Percentiles rank a stretch among this genome's conserved stretches.
These are phyloP conservation scores for Phaseolus lunatus DNA, from an alignment of 306 rosid genomes.

Conservation along the genomic window DNA sequence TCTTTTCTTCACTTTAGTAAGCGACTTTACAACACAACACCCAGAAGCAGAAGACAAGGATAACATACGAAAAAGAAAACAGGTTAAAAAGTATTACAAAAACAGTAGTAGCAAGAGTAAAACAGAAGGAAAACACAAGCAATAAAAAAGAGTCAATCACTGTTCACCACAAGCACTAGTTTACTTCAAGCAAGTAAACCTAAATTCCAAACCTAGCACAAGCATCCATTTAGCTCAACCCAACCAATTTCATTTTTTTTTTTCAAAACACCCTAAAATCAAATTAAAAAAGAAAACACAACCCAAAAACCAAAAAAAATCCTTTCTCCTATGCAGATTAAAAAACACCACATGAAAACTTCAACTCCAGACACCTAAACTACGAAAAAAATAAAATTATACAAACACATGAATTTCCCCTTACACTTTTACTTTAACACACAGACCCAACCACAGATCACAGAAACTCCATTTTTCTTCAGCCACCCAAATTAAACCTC, in stretches of 20 bases:
- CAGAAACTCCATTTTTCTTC: not conserved
- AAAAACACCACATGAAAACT: conserved; percentile 6
- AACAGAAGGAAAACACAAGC: conserved; percentile 35
- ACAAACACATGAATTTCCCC: not conserved
- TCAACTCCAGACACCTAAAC: not conserved
- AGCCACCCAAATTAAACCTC: not conserved
- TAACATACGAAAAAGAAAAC: conserved; percentile 26
- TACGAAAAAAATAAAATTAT: not conserved
- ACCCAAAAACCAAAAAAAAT: not conserved
- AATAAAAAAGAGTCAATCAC: conserved; percentile 26
- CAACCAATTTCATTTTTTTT: not conserved
- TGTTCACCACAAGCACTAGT: conserved; percentile 4
- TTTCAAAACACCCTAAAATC: not conserved
- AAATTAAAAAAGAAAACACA: not conserved
- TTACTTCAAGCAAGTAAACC: conserved; percentile 17
- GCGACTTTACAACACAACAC: conserved; percentile 50
- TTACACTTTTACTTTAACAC: not conserved
- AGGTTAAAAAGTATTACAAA: not conserved
- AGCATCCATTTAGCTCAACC: not conserved
- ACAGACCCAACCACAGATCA: conserved; percentile 12
- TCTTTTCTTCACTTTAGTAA: conserved; percentile 46
- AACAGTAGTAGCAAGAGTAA: conserved; percentile 34
- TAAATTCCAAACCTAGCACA: not conserved
- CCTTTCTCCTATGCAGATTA: not conserved
- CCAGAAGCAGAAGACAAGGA: conserved; percentile 52